Evolutionary conservation across 2,329 filamentous ascomycete genomes (phyloP), one percentile per base, ranked within the genome.

Genomic region (Tympanopsis confertula): DNA sequence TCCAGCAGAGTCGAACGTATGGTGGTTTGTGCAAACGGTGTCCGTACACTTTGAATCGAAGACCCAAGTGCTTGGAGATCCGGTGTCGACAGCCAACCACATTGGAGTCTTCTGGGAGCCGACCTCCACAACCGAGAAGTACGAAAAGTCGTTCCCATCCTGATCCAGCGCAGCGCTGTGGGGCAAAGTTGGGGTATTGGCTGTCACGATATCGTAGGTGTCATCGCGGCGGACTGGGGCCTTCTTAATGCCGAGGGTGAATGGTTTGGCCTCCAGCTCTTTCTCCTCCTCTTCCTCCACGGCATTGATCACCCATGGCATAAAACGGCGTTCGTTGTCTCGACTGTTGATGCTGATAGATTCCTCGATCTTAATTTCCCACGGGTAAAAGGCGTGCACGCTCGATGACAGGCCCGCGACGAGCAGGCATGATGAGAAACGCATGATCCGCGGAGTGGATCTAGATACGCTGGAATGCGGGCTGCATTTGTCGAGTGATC

Each of bases 21-120:
- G 10, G 15, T 33, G 30, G 7, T 18, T 10, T 15, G 10, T 13
- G 15, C 30, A 33, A 18, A 15, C 30, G 7, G 12, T 18, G 15
- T 7, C 17, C 30, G 30, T 10, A 15, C 30, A 78, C 33, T 63
- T 54, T 4, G 65, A 55, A 5, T 61, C 57, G 53, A 74, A 74
- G 13, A 76, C 63, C 72, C 72, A 78, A 7, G 68, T 74, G 47
- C 72, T 69, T n/a, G 45, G 44, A 14, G 44, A 45, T 26, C 47
- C 47, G 13, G 47, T 50, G 33, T 50, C 47, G 36, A 50, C 38
- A n/a, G 45, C 44, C 20, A 50, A 32, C 4, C 41, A 32, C 32
- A 50, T 49, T 4, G 40, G 36, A 36, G 48, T 47, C 24, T 43
- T 39, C 14, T 41, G 37, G 13, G 47, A 45, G 20, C 47, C 47